Percentiles rank a stretch among this genome's conserved stretches.
Evolutionary conservation across 345 rosid species (phyloP).

Genomic region (Citrus cavaleriei): DNA sequence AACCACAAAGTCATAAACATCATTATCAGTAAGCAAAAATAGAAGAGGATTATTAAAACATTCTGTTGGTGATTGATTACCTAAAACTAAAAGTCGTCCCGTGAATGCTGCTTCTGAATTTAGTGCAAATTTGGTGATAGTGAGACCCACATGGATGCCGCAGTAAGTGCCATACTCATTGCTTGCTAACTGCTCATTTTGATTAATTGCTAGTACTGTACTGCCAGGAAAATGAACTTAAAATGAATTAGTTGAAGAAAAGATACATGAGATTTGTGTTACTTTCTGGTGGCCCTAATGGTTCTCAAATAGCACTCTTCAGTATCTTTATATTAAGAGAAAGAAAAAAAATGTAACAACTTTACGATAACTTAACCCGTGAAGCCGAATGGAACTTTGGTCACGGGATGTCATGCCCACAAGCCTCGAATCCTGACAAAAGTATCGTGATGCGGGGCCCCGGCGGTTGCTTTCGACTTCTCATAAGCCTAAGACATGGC

Average conservation of each 20-base stretch:
- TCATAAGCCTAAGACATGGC: not conserved
- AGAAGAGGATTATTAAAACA: too few species aligned
- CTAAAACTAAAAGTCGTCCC: not conserved
- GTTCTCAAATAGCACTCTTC: too few species aligned
- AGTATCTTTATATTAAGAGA: too few species aligned
- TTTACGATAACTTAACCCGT: not conserved
- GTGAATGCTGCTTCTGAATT: not conserved
- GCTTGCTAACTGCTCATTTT: not conserved
- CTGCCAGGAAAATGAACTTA: not conserved
- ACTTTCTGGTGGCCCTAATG: too few species aligned
- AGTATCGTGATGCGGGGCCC: not conserved
- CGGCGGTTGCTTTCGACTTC: not conserved
- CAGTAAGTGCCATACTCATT: not conserved
- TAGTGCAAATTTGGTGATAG: not conserved
- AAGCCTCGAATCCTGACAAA: not conserved
- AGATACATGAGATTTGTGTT: too few species aligned
- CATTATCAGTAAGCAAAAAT: not conserved
- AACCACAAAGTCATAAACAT: not conserved
- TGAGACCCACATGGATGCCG: not conserved
- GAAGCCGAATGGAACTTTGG: not conserved
- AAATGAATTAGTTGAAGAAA: not conserved
- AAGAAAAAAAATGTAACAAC: too few species aligned
- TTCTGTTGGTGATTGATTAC: not conserved
- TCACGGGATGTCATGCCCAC: not conserved
- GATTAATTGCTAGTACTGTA: not conserved